phyloP scores from a whole-genome alignment of 352 stramenopile species.

The Pythium sp. region DNA sequence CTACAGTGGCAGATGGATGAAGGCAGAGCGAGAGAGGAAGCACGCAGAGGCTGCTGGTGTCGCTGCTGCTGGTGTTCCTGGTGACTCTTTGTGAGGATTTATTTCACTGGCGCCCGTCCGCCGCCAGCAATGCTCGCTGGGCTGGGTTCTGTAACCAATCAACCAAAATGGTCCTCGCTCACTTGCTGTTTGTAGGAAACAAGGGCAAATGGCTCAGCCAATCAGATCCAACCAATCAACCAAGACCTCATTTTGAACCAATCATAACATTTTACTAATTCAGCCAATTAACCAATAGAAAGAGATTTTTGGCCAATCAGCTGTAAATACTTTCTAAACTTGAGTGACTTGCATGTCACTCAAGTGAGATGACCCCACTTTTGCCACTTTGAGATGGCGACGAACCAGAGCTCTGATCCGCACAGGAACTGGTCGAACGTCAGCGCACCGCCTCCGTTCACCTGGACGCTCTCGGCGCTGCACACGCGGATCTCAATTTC shows the following conservation, averaged over 20 bases:
- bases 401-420: not conserved
- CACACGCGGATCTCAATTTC: not conserved
- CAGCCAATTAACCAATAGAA: not conserved
- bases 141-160: slow-evolving; percentile 8
- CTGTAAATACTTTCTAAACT: not conserved
- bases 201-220: no score
- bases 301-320: not conserved
- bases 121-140: not conserved
- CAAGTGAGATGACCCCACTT: not conserved
- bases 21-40: not conserved
- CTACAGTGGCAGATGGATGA: not conserved
- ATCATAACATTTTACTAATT: not conserved
- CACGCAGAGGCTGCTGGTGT: not conserved
- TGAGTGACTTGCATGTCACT: not conserved
- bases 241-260: no score
- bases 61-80: not conserved
- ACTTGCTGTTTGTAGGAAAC: no score
- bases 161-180: not conserved
- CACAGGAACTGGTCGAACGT: not conserved
- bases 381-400: not conserved
- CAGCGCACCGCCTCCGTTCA: not conserved
- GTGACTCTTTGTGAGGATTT: slow-evolving; percentile 14
- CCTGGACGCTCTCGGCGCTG: slow-evolving; percentile 1
- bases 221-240: no score
- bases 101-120: slow-evolving; percentile 13